Evolutionary conservation across 345 rosid genomes (phyloP).

Genomic region (Balakata baccata): DNA sequence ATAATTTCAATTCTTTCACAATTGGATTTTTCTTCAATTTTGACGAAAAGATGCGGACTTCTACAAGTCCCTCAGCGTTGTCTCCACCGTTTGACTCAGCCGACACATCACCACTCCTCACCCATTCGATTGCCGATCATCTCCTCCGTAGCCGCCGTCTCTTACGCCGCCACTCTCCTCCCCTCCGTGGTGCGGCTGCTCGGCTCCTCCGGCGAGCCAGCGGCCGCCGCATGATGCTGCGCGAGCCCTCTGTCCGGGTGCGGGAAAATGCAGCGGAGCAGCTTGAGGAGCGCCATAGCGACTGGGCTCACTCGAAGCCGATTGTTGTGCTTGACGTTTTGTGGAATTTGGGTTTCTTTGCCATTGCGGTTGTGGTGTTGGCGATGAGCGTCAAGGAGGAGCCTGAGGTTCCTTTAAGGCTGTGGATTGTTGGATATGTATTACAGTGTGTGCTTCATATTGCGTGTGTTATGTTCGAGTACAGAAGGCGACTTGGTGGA

Average conservation of each 20-base stretch:
- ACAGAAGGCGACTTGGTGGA: slow-evolving; percentile 40
- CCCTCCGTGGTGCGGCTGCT: slow-evolving; percentile 55
- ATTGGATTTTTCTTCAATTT: neutral
- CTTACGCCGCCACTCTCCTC: slow-evolving; percentile 53
- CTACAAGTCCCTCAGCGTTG: slow-evolving; percentile 28
- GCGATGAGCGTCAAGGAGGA: slow-evolving; percentile 48
- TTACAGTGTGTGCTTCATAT: slow-evolving; percentile 68
- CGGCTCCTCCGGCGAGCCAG: slow-evolving; percentile 75
- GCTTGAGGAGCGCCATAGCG: slow-evolving; percentile 71
- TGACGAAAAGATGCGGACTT: slow-evolving; percentile 27
- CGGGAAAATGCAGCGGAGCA: slow-evolving; percentile 89
- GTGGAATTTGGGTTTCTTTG: slow-evolving; percentile 64
- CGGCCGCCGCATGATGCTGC: slow-evolving; percentile 73
- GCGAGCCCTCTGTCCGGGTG: slow-evolving; percentile 70
- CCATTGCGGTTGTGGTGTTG: slow-evolving; percentile 44
- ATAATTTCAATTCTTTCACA: neutral
- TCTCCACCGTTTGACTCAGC: slow-evolving; percentile 29
- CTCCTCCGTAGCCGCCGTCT: slow-evolving; percentile 56
- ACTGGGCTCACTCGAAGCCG: slow-evolving; percentile 79
- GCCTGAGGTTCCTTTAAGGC: slow-evolving; percentile 61
- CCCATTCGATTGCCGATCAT: slow-evolving; percentile 38
- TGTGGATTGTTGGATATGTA: slow-evolving; percentile 66
- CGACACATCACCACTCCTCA: slow-evolving; percentile 53
- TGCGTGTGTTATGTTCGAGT: slow-evolving; percentile 59
- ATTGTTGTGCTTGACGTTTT: slow-evolving; percentile 58